A percentile compares a stretch with the other conserved stretches of the same genome.
Evolutionary conservation across 768 basidiomycete species (phyloP).

Genomic region (Termitomyces sp.): DNA sequence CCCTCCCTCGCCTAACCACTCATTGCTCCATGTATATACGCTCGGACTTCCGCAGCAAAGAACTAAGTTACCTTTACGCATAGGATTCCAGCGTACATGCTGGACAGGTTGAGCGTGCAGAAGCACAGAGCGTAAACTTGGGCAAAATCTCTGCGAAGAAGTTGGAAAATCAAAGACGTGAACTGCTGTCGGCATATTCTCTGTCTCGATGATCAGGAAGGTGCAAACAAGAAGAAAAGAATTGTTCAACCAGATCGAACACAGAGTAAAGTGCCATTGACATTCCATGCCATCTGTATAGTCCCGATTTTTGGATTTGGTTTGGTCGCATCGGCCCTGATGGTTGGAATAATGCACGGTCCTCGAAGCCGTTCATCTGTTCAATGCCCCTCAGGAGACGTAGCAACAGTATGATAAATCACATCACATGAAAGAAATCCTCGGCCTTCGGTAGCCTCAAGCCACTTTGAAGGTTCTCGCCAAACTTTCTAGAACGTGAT

Average conservation of each 20-base stretch:
- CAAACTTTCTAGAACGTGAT: conserved; percentile 56
- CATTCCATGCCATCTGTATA: conserved; percentile 77
- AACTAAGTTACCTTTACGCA: conserved; percentile 65
- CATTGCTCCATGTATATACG: conserved; percentile 79
- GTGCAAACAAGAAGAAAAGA: neutral
- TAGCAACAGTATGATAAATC: neutral
- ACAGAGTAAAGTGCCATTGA: conserved; percentile 66
- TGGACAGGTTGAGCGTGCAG: conserved; percentile 59
- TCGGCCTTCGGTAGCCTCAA: conserved; percentile 75
- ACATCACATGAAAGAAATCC: conserved; percentile 82
- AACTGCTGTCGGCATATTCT: conserved; percentile 55
- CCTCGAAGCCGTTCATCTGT: conserved; percentile 64
- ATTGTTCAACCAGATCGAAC: conserved; percentile 59
- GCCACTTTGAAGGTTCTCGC: conserved; percentile 84
- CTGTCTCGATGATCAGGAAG: conserved; percentile 27
- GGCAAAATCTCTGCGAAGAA: conserved; percentile 49
- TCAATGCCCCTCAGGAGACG: neutral
- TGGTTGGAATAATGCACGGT: conserved; percentile 45
- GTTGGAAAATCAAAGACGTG: conserved; percentile 73
- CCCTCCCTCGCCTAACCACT: conserved; percentile 60
- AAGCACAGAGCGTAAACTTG: conserved; percentile 61
- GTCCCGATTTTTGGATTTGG: conserved; percentile 63
- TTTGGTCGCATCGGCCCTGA: conserved; percentile 54
- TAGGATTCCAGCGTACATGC: conserved; percentile 78
- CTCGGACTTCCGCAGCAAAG: conserved; percentile 64